phyloP scores from a whole-genome alignment of 805 yeast genomes.

The Ogataea pini region DNA sequence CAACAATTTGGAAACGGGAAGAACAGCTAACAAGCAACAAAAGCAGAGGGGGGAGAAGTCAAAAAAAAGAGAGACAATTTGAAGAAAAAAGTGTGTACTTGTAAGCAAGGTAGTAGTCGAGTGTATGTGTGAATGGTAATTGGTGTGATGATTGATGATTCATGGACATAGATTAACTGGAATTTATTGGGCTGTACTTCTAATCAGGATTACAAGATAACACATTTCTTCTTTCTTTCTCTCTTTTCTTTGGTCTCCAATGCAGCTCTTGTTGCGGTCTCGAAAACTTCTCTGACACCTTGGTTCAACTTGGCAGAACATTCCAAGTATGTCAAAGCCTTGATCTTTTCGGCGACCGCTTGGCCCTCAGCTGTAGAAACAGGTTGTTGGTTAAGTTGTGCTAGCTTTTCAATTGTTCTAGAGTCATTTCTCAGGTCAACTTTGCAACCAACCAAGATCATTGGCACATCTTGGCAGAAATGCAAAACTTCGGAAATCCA shows the following conservation, averaged over 20 bases:
- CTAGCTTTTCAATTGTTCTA: slow-evolving; percentile 70
- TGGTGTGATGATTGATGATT: neutral
- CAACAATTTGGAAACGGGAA: slow-evolving; percentile 3
- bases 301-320: slow-evolving; percentile 91
- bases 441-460: slow-evolving; percentile 90
- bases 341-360: slow-evolving; percentile 84
- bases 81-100: neutral
- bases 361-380: slow-evolving; percentile 82
- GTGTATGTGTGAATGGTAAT: neutral
- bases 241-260: slow-evolving; percentile 62
- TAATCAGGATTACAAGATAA: slow-evolving; percentile 49
- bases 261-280: slow-evolving; percentile 90
- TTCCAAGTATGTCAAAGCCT: slow-evolving; percentile 83
- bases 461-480: slow-evolving; percentile 93
- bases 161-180: slow-evolving; percentile 8
- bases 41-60: neutral
- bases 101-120: neutral
- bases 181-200: slow-evolving; percentile 8
- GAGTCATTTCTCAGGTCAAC: slow-evolving; percentile 84
- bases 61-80: neutral
- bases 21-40: slow-evolving; percentile 6
- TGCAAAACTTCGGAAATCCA: slow-evolving; percentile 94
- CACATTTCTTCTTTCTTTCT: slow-evolving; percentile 67
- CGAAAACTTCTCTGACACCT: slow-evolving; percentile 92
- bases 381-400: slow-evolving; percentile 76